phyloP scores from a whole-genome alignment of 2,329 filamentous ascomycete species.

The Talaromyces sp. region DNA sequence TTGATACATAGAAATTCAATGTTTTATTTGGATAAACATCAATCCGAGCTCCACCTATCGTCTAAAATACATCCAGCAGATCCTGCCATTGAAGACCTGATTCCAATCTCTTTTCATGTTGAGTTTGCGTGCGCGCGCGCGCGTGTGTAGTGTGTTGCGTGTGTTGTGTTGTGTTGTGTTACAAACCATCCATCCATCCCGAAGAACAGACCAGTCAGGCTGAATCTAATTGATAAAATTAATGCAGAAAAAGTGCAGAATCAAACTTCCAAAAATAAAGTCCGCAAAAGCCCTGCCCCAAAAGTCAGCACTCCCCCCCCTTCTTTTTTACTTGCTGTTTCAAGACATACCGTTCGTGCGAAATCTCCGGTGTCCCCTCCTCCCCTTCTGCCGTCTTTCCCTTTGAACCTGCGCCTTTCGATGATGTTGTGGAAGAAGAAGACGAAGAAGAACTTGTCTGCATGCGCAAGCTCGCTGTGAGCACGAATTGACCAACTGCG shows the following conservation, averaged over 20 bases:
- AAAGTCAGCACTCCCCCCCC: not conserved
- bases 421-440: constrained; percentile 1
- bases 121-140: not conserved
- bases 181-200: not conserved
- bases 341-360: constrained; percentile 36
- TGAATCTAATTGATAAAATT: constrained; percentile 91
- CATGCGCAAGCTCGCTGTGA: constrained; percentile 84
- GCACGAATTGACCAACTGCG: constrained; percentile 94
- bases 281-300: constrained; percentile 80
- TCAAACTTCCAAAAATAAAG: constrained; percentile 88
- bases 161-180: not conserved
- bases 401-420: constrained; percentile 14
- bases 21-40: not conserved
- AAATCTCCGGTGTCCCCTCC: constrained; percentile 17
- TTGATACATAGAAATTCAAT: not conserved
- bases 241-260: constrained; percentile 97
- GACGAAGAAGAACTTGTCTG: constrained; percentile 62
- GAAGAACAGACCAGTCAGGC: not conserved
- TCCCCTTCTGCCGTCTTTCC: constrained; percentile 17
- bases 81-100: not conserved
- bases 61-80: not conserved
- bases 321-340: not conserved
- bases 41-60: no score
- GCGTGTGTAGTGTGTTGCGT: no score
- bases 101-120: not conserved